A percentile compares a stretch with the other conserved stretches of the same genome.
These are phyloP conservation scores for Blastobotrys aristatus DNA, from an alignment of 1,139 yeast genomes.

Conservation along the genomic window DNA sequence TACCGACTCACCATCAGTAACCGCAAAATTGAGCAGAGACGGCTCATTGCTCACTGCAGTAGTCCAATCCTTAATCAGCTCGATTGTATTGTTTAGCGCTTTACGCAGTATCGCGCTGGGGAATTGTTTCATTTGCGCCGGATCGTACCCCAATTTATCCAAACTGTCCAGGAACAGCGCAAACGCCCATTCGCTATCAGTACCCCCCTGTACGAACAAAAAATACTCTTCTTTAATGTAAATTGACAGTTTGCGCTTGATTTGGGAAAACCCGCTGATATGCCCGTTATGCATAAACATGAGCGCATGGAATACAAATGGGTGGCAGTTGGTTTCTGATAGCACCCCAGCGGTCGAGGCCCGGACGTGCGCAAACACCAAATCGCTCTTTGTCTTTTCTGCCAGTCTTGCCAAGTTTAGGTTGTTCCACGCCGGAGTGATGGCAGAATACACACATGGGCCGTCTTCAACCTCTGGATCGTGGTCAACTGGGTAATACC, in stretches of 20 bases:
- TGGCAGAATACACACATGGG: constrained; percentile 85
- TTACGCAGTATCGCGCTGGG: constrained; percentile 57
- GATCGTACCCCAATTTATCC: constrained; percentile 69
- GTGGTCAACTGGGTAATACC: constrained; percentile 58
- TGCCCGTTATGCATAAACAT: constrained; percentile 99
- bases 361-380: constrained; percentile 92
- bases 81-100: constrained; percentile 72
- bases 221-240: constrained; percentile 75
- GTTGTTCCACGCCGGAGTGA: constrained; percentile 93
- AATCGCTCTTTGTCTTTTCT: constrained; percentile 73
- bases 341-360: constrained; percentile 95
- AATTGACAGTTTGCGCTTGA: constrained; percentile 66
- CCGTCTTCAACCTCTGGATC: constrained; percentile 53
- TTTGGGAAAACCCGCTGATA: constrained; percentile 62
- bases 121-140: constrained; percentile 42
- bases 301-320: constrained; percentile 73
- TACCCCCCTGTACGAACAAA: constrained; percentile 79
- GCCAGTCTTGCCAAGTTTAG: constrained; percentile 81
- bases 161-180: constrained; percentile 80
- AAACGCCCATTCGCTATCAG: constrained; percentile 94
- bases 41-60: constrained; percentile 57
- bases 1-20: constrained; percentile 87
- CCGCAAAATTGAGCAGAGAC: constrained; percentile 84
- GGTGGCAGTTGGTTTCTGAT: constrained; percentile 94
- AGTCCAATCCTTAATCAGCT: constrained; percentile 65